Evolutionary conservation across 371 early-diverging fungal genomes (phyloP), one percentile per base, ranked within the genome.

Genomic region (Mucor sp.): DNA sequence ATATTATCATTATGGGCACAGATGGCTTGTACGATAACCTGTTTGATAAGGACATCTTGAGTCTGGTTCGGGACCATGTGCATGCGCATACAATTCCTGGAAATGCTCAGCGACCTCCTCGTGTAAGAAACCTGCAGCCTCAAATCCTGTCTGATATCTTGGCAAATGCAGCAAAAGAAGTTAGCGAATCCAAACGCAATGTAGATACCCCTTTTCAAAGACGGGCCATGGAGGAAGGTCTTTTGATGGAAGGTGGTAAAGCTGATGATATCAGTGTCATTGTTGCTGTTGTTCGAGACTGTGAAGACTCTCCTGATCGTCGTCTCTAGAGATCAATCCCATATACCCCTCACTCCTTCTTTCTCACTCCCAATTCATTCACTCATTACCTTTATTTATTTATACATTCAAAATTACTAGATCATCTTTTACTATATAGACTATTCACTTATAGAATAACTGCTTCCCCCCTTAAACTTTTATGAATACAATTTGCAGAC

Each of bases 1-100:
- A 94, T 65, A 85, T 94, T 57, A 82, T 94, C 8, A 83, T 94
- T 15, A 75, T 94, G 71, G 94, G 89, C 9, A 82, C 90, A 0
- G 94, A 94, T 71, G 93, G 94, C 3, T 74, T 94, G 11, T 94
- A 88, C 69, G 94, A 94, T 74, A 94, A 94, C 62, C 70, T 94
- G 53, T 94, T 90, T 82, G 94, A 93, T 63, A 88, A 90, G 37
- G 90, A 91, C 66, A 91, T 94, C 64, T 70, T 93, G 32, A 86
- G 89, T n/a, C 87, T 90, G 37, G 89, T 96, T 27, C 81, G 77
- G 68, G 76, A 81, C 78, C 86, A 79, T 75, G 75, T 75, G 74
- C 77, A 77, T 78, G 79, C 65, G 65, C 82, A 65, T 83, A 83
- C 68, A 82, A 83, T 83, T 82, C 90, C 79, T 62, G 87, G 44